Percentiles rank a stretch among this genome's conserved stretches.
These are phyloP conservation scores for Alternaria sp. DNA, from an alignment of 2,329 filamentous ascomycete genomes.

Conservation along the genomic window DNA sequence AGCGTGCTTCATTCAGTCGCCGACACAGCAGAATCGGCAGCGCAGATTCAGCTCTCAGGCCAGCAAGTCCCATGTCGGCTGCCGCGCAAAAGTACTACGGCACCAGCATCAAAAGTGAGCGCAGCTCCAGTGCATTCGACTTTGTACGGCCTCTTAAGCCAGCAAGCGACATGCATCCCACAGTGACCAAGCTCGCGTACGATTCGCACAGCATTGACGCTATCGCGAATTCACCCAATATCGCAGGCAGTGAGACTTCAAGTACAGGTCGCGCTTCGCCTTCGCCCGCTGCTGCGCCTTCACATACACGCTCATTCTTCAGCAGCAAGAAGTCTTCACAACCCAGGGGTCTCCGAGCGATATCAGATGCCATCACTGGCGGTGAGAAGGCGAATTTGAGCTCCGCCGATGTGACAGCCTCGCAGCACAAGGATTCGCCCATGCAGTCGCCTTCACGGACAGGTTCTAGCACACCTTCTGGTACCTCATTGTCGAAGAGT, in stretches of 20 bases:
- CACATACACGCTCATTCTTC: slow-evolving; percentile 49
- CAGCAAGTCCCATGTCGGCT: slow-evolving; percentile 62
- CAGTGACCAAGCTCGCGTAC: slow-evolving; percentile 66
- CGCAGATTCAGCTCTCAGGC: slow-evolving; percentile 75
- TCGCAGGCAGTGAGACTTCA: slow-evolving; percentile 60
- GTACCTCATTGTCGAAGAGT: slow-evolving; percentile 68
- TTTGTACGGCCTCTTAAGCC: slow-evolving; percentile 52
- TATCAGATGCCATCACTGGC: slow-evolving; percentile 75
- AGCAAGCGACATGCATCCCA: slow-evolving; percentile 58
- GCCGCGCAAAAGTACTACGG: slow-evolving; percentile 75
- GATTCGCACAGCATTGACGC: slow-evolving; percentile 57
- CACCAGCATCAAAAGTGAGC: slow-evolving; percentile 45
- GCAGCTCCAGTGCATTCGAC: slow-evolving; percentile 60
- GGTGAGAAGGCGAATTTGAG: slow-evolving; percentile 61
- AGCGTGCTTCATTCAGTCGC: slow-evolving; percentile 72
- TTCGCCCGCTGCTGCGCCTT: slow-evolving; percentile 45
- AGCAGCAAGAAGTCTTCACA: slow-evolving; percentile 48
- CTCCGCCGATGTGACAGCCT: slow-evolving; percentile 51
- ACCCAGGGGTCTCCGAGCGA: slow-evolving; percentile 79
- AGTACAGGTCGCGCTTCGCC: slow-evolving; percentile 58
- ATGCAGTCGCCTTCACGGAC: slow-evolving; percentile 75
- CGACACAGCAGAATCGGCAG: slow-evolving; percentile 80
- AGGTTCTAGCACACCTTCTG: slow-evolving; percentile 74
- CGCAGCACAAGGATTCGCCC: slow-evolving; percentile 62
- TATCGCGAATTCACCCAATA: slow-evolving; percentile 51